phyloP scores from a whole-genome alignment of 768 basidiomycete species.

The Rhodotorula taiwanensis region DNA sequence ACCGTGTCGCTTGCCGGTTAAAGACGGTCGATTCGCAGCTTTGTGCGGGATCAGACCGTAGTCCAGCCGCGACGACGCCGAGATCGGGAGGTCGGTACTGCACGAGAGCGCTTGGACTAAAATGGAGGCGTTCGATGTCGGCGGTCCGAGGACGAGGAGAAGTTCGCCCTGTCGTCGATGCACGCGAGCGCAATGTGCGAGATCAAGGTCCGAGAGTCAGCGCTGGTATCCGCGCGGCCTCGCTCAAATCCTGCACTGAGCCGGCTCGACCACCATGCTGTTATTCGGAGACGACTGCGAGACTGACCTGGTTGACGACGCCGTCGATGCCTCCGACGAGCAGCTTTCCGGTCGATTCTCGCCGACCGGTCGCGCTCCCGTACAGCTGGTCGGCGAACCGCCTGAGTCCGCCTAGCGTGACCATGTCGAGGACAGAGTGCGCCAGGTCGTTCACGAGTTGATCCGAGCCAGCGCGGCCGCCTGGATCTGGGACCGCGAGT shows the following conservation, averaged over 20 bases:
- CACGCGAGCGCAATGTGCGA: no score
- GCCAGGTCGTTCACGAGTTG: slow-evolving; percentile 22
- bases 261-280: no score
- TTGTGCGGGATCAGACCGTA: slow-evolving; percentile 21
- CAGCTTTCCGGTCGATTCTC: background rate
- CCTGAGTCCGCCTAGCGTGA: slow-evolving; percentile 18
- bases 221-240: no score
- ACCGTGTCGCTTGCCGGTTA: slow-evolving; percentile 17
- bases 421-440: slow-evolving; percentile 6
- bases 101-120: slow-evolving; percentile 24
- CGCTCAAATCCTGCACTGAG: no score
- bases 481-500: slow-evolving; percentile 22
- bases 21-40: slow-evolving; percentile 2
- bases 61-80: slow-evolving; percentile 27
- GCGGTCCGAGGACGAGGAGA: slow-evolving; percentile 29
- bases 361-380: no score
- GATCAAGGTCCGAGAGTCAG: no score
- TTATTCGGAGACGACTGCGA: no score
- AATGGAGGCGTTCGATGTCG: slow-evolving; percentile 16
- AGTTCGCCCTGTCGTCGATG: slow-evolving; percentile 24
- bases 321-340: slow-evolving; percentile 26
- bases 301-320: slow-evolving; percentile 32
- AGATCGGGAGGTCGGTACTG: slow-evolving; percentile 19
- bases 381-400: background rate
- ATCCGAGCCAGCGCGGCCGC: slow-evolving; percentile 16